These are phyloP conservation scores for Dactylonectria estremocensis DNA, from an alignment of 2,329 filamentous ascomycete species.

Conservation along the genomic window DNA sequence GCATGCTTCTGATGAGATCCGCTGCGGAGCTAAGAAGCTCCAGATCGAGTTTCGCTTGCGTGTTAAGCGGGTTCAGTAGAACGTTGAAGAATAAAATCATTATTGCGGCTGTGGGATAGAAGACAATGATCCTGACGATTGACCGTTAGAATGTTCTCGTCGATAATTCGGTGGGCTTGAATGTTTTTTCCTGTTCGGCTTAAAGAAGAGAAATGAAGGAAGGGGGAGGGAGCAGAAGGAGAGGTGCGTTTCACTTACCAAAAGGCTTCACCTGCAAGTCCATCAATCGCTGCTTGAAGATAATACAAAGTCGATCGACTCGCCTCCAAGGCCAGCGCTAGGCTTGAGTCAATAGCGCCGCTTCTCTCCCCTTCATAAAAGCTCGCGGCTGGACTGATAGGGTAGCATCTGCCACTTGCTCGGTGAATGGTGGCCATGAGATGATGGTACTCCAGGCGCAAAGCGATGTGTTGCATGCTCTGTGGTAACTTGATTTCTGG, in stretches of 20 bases:
- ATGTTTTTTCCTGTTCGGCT: background rate
- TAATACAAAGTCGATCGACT: constrained; percentile 69
- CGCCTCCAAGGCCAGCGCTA: constrained; percentile 67
- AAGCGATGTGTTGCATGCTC: constrained; percentile 62
- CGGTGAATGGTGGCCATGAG: constrained; percentile 69
- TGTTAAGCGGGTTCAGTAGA: constrained; percentile 61
- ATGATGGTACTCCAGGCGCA: constrained; percentile 69
- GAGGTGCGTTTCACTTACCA: constrained; percentile 52
- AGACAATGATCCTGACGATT: constrained; percentile 62
- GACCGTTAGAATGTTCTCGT: background rate
- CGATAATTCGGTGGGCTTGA: background rate
- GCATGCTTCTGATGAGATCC: constrained; percentile 59
- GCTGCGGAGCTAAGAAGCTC: constrained; percentile 59
- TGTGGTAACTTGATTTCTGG: constrained; percentile 35
- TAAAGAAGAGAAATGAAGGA: constrained; percentile 1
- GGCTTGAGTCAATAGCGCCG: constrained; percentile 64
- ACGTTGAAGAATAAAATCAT: constrained; percentile 69
- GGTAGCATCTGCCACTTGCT: constrained; percentile 64
- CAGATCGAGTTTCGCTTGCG: constrained; percentile 61
- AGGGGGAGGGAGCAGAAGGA: constrained; percentile 1
- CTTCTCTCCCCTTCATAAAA: constrained; percentile 35
- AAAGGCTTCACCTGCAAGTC: constrained; percentile 62
- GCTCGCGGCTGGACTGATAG: constrained; percentile 1
- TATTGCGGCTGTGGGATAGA: constrained; percentile 69
- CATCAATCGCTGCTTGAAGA: constrained; percentile 58